Conservation (phyloP, 2,329 filamentous ascomycete genomes). For the Aureobasidium leucospermi region DNA sequence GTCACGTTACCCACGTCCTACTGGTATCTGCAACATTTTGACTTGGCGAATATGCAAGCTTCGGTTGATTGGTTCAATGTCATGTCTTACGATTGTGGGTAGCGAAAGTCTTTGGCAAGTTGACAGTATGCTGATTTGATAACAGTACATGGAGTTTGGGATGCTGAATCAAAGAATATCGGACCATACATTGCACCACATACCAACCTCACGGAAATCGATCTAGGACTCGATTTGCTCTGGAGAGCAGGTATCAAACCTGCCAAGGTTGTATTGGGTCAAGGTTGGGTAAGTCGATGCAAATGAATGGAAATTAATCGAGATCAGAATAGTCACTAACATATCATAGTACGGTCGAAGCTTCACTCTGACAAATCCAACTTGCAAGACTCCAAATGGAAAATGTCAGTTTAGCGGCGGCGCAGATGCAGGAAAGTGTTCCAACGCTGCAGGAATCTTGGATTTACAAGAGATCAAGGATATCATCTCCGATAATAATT, state of each 20-base stretch:
- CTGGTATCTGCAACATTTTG: conserved; percentile 27
- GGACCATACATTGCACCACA: conserved; percentile 31
- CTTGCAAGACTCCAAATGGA: conserved; percentile 18
- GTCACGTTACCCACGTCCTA: conserved; percentile 24
- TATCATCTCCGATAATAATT: conserved; percentile 16
- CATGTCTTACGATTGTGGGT: conserved; percentile 34
- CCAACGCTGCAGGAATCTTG: conserved; percentile 18
- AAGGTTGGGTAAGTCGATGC: conserved; percentile 28
- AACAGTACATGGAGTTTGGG: conserved; percentile 36
- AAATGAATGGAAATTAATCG: no score
- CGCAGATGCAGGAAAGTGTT: conserved; percentile 23
- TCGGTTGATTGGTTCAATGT: conserved; percentile 29
- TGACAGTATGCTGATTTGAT: no score
- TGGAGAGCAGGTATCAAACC: conserved; percentile 39
- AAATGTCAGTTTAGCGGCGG: conserved; percentile 16
- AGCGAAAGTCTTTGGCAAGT: no score
- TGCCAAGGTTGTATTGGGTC: conserved; percentile 36
- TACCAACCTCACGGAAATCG: conserved; percentile 43
- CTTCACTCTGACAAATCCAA: conserved; percentile 23
- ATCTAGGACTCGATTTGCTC: conserved; percentile 34
- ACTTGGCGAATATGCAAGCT: conserved; percentile 20
- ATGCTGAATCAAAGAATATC: conserved; percentile 22
- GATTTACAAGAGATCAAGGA: conserved; percentile 20
- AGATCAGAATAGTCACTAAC: background rate
- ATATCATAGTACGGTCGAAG: conserved; percentile 31